phyloP scores from a whole-genome alignment of 805 yeast species.

The Vanderwaltozyma verrucispora region DNA sequence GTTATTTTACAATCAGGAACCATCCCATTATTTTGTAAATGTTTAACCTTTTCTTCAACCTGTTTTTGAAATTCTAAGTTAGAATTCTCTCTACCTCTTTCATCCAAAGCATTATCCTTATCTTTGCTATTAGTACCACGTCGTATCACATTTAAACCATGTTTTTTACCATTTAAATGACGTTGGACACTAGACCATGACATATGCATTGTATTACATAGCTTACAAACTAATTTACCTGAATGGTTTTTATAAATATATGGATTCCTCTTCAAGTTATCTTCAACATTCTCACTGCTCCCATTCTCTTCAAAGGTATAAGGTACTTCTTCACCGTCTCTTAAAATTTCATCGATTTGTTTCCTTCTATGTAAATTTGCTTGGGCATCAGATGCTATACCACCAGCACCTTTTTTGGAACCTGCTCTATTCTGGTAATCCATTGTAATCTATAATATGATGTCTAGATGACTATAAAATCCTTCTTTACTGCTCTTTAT shows the following conservation, averaged over 20 bases:
- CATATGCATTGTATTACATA: conserved; percentile 76
- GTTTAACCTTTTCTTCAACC: conserved; percentile 10
- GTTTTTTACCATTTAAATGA: conserved; percentile 79
- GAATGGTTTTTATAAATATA: conserved; percentile 74
- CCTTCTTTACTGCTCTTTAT: no score
- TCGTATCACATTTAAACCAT: conserved; percentile 59
- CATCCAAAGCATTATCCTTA: background rate
- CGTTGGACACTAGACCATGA: conserved; percentile 73
- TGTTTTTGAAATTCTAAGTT: conserved; percentile 19
- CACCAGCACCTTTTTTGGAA: conserved; percentile 85
- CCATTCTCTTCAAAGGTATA: conserved; percentile 37
- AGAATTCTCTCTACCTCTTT: conserved; percentile 18
- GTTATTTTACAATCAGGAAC: conserved; percentile 58
- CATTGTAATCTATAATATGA: conserved; percentile 41
- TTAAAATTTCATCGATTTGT: conserved; percentile 52
- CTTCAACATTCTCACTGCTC: conserved; percentile 44
- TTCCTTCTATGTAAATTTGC: conserved; percentile 58
- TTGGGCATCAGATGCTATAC: conserved; percentile 67
- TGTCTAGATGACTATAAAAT: no score
- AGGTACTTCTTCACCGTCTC: conserved; percentile 30
- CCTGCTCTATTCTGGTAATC: conserved; percentile 87
- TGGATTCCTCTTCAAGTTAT: conserved; percentile 35
- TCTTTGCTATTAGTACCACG: conserved; percentile 32
- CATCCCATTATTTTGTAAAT: conserved; percentile 7
- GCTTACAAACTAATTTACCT: conserved; percentile 76